Evolutionary conservation across 2,329 filamentous ascomycete species (phyloP).

Genomic region (Ophiostoma populinum): DNA sequence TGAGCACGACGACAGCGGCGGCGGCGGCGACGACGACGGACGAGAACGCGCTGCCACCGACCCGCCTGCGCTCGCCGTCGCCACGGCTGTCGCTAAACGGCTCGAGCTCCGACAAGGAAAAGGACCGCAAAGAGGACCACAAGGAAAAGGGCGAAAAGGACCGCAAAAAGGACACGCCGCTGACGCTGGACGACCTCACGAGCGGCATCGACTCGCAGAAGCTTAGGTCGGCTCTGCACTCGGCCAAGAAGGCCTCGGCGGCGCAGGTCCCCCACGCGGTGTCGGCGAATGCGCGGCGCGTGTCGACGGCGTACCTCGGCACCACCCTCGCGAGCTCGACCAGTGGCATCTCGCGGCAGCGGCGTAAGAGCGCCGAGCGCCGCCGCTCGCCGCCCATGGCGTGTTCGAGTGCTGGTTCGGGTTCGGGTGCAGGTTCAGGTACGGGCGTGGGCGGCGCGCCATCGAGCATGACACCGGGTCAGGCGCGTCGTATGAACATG

Average conservation of each 20-base stretch:
- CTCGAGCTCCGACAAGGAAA: constrained; percentile 10
- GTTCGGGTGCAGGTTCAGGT: too few species aligned
- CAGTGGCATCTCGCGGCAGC: constrained; percentile 37
- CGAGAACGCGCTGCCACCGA: constrained; percentile 31
- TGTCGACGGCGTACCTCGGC: constrained; percentile 22
- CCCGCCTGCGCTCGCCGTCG: constrained; percentile 7
- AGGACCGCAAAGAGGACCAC: not conserved
- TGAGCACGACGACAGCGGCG: too few species aligned
- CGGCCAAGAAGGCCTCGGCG: constrained; percentile 26
- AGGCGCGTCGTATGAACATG: constrained; percentile 40
- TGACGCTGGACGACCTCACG: constrained; percentile 1
- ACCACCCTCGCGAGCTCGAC: constrained; percentile 26
- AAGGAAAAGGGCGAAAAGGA: constrained; percentile 1
- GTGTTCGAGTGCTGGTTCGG: too few species aligned
- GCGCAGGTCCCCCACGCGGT: too few species aligned
- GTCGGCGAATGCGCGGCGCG: constrained; percentile 14
- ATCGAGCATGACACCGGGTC: constrained; percentile 37
- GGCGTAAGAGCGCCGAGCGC: constrained; percentile 30
- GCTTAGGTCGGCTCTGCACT: constrained; percentile 36
- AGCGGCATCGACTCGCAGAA: constrained; percentile 35
- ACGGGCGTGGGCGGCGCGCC: too few species aligned
- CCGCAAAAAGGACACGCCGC: not conserved
- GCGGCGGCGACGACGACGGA: constrained; percentile 19
- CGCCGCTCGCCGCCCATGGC: constrained; percentile 34
- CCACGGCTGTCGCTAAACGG: constrained; percentile 7